phyloP scores from a whole-genome alignment of 2,329 filamentous ascomycete genomes.

The Nigrograna mackinnonii region DNA sequence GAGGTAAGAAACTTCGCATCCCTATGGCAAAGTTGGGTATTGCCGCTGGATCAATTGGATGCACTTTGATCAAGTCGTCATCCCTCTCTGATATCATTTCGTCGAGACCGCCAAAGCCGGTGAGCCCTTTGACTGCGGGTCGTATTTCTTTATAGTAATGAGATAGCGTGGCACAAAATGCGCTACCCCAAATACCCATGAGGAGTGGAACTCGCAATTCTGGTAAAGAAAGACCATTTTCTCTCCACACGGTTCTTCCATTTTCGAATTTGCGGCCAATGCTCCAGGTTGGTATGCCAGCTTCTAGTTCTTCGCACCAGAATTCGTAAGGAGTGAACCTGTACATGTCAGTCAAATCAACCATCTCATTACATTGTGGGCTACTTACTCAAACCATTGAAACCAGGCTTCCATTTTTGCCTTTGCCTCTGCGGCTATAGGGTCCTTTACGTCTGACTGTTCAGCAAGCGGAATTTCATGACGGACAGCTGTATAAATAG shows the following conservation, averaged over 20 bases:
- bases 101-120: conserved; percentile 78
- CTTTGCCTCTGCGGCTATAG: conserved; percentile 45
- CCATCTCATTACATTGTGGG: not conserved
- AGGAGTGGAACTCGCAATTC: conserved; percentile 83
- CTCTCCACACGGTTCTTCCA: conserved; percentile 67
- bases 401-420: conserved; percentile 79
- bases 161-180: conserved; percentile 92
- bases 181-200: conserved; percentile 94
- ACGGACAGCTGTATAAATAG: conserved; percentile 93
- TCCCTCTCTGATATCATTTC: conserved; percentile 80
- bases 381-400: conserved; percentile 87
- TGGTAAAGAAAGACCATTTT: conserved; percentile 72
- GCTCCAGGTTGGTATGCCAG: conserved; percentile 94
- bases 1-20: conserved; percentile 74
- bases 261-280: conserved; percentile 80
- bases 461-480: conserved; percentile 84
- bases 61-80: conserved; percentile 85
- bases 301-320: conserved; percentile 88
- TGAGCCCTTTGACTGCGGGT: conserved; percentile 75
- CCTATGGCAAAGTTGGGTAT: conserved; percentile 89
- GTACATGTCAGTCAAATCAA: not conserved
- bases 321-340: conserved; percentile 82
- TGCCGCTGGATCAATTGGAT: conserved; percentile 88
- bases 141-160: conserved; percentile 95
- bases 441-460: conserved; percentile 39